Evolutionary conservation across 495 filamentous ascomycete genomes (phyloP).

Genomic region (Astrothelium subdiscretum): DNA sequence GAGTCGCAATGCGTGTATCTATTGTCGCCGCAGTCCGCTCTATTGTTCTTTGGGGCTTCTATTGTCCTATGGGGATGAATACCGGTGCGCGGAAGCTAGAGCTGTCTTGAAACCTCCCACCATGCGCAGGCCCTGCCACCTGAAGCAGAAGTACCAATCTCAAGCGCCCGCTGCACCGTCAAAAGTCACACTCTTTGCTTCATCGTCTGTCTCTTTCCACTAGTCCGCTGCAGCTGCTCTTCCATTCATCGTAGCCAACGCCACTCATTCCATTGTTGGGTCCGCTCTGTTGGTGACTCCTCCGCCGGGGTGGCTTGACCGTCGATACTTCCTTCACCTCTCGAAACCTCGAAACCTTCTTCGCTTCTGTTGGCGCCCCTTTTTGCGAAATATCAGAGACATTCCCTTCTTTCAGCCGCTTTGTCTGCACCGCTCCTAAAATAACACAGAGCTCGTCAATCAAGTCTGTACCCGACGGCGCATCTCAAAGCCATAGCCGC

Average conservation of each 20-base stretch:
- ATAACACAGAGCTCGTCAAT: neutral
- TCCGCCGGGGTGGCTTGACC: neutral
- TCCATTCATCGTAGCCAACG: neutral
- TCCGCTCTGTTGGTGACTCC: neutral
- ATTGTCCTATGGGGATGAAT: too few relatives aligned
- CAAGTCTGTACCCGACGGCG: neutral
- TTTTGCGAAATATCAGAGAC: neutral
- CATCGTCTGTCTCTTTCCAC: neutral
- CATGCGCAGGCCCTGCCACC: neutral
- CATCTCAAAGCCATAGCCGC: neutral
- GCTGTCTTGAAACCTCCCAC: conserved; percentile 2
- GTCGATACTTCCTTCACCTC: neutral
- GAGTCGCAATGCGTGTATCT: neutral
- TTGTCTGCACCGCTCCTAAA: neutral
- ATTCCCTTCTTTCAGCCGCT: neutral
- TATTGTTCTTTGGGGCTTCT: too few relatives aligned
- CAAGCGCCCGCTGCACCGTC: neutral
- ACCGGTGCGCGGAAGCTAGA: neutral
- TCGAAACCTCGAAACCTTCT: neutral
- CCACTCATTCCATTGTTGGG: neutral
- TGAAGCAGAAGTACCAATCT: conserved; percentile 1
- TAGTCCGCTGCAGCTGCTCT: neutral
- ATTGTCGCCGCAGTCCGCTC: neutral
- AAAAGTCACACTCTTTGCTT: neutral
- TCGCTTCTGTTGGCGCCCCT: neutral